Base-by-base conservation (phyloP, 2,329 filamentous ascomycete species). In the Ceratocystis cubensis region DNA sequence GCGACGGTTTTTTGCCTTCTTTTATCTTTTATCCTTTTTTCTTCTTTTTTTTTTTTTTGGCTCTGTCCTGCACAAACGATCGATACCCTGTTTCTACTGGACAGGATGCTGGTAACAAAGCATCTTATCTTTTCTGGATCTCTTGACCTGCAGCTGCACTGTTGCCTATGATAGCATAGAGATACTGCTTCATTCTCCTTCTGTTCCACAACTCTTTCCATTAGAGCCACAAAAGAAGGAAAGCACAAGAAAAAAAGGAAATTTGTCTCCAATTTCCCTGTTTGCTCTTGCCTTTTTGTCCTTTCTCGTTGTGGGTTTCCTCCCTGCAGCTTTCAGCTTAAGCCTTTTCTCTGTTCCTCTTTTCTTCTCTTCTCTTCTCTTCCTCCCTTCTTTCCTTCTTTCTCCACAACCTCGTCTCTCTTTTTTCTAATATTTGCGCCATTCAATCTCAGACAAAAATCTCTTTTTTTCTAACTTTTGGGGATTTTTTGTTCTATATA, bases 281-380 rank as follows among this genome's bases (percentile, higher is more conserved):
- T 63, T 63, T 46, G 41, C 45, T 46, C 61, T 46, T 63, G 37
- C 61, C 56, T 33, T 33, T 59, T 59, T 30, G 56, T 59, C 15
- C 30, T 56, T 22, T 28, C 41, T 53, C 20, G 45, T 7, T 22
- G 22, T 28, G 17, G 20, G 20, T 53, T 53, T 25, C 48, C 28
- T 53, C 48, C 48, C n/a, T 30, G 17, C 20, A 25, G 20, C 22
- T 53, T 59, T 13, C 22, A 28, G 37, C 22, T 46, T 30, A 45
- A 48, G 25, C 8, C 48, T 50, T 46, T 41, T 41, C 37, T 41
- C 37, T 15, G 37, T 41, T 41, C 37, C 37, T 41, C 37, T 41
- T 44, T 50, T 37, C 17, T 65, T 45, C 33, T 45, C 13, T 57
- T 45, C 33, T 45, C 13, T 57, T 44, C 10, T 30, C 17, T 57